These are phyloP conservation scores for Hydnomerulius pinastri DNA, from an alignment of 768 basidiomycete species.

Conservation along the genomic window DNA sequence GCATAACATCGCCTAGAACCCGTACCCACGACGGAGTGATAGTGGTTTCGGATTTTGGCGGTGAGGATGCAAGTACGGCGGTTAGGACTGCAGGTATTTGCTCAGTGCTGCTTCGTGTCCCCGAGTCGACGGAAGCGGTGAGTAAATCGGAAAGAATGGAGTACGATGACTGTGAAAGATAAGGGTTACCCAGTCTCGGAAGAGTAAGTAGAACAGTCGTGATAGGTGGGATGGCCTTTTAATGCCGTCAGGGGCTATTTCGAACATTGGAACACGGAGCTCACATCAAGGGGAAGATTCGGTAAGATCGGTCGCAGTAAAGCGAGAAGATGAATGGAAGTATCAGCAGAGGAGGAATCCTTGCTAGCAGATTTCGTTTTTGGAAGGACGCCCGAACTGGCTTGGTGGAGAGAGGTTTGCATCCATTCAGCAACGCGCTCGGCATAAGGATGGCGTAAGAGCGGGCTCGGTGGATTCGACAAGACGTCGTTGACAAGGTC, in stretches of 20 bases:
- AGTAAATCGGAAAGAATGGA: slow-evolving; percentile 85
- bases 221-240: slow-evolving; percentile 70
- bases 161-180: slow-evolving; percentile 87
- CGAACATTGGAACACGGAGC: slow-evolving; percentile 29
- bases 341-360: slow-evolving; percentile 63
- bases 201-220: slow-evolving; percentile 74
- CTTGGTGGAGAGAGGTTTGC: slow-evolving; percentile 63
- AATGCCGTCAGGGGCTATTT: slow-evolving; percentile 14
- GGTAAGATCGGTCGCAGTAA: slow-evolving; percentile 64
- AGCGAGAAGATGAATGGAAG: slow-evolving; percentile 75
- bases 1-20: slow-evolving; percentile 72
- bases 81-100: slow-evolving; percentile 64
- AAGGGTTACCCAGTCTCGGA: slow-evolving; percentile 85
- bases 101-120: slow-evolving; percentile 47
- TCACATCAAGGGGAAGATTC: slow-evolving; percentile 67
- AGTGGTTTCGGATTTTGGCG: slow-evolving; percentile 65
- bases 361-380: slow-evolving; percentile 59
- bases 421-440: slow-evolving; percentile 82
- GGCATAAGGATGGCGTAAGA: slow-evolving; percentile 82
- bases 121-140: slow-evolving; percentile 50
- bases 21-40: slow-evolving; percentile 79
- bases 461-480: slow-evolving; percentile 72
- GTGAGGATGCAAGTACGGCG: slow-evolving; percentile 68
- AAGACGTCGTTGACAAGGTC: slow-evolving; percentile 84
- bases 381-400: slow-evolving; percentile 58